These are phyloP conservation scores for Carex kokanica DNA, from an alignment of 176 grass and related monocot species.

Conservation along the genomic window DNA sequence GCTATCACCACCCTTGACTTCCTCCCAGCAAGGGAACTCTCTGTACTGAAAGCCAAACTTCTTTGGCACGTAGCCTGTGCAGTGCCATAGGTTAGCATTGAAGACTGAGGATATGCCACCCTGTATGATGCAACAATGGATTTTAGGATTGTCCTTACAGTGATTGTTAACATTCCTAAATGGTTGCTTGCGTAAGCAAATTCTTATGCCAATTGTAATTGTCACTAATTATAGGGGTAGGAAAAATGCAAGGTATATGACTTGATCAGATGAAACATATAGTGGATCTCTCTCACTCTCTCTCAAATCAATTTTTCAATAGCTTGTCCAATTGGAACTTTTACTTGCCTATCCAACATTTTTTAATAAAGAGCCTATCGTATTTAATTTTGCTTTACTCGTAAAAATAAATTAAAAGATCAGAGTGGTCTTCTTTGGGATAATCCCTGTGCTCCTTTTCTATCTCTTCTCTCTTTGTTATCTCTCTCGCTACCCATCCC, in stretches of 20 bases:
- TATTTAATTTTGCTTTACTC: background rate
- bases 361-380: background rate
- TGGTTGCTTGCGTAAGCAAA: background rate
- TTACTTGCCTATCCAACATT: background rate
- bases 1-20: constrained; percentile 32
- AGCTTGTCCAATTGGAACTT: background rate
- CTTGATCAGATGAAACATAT: background rate
- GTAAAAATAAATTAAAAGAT: background rate
- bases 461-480: background rate
- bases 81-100: constrained; percentile 68
- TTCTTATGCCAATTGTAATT: background rate
- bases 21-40: constrained; percentile 82
- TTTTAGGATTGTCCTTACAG: background rate
- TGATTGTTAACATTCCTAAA: background rate
- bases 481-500: background rate
- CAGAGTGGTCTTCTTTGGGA: background rate
- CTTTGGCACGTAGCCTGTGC: constrained; percentile 82
- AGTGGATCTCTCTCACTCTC: background rate
- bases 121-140: background rate
- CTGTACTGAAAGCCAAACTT: constrained; percentile 73
- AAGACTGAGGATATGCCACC: constrained; percentile 43
- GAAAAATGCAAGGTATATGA: background rate
- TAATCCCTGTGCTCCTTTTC: background rate
- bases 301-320: background rate
- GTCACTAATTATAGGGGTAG: background rate